Evolutionary conservation across 108 stramenopile genomes (phyloP), one percentile per base, ranked within the genome.

Genomic region (Cyclotella atomus): DNA sequence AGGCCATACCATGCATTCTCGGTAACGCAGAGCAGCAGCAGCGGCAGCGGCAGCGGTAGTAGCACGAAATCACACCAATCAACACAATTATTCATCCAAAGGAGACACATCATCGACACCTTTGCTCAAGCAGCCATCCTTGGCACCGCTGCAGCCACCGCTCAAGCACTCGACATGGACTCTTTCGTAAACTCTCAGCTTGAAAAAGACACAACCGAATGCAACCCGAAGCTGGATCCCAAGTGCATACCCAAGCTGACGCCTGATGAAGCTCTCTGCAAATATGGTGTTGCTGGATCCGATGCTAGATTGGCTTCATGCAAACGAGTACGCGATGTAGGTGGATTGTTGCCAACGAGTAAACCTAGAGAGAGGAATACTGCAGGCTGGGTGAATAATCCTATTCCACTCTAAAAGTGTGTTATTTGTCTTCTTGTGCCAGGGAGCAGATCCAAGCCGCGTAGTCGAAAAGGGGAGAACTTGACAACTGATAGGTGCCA

Each of bases 181-280:
- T 79, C 87, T 0, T 88, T 88, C 57, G 68, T 68, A 50, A 85
- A 84, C 21, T 41, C 62, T 5, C 61, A 78, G 50, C 19, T 85
- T 17, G 74, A 33, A 29, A 66, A 32, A 10, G 89, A 90, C 53
- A 75, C 65, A 14, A 81, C 63, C n/a, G 78, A 89, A 34, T 90
- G 91, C 55, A 75, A 92, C 56, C 91, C 91, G 0, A 92, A 88
- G 33, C 27, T 57, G 24, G 89, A 90, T 43, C 83, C 83, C 24
- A 90, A 90, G 52, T 90, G 89, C 70, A 71, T 73, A 17, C 89
- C 87, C 0, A 77, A 86, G 33, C 59, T 90, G 21, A 63, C 85
- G 0, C 35, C 75, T 2, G 89, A 90, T 35, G 85, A 90, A 72
- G 89, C 89, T 28, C 59, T 90, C 0, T 90, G 89, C 73, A 84